Evolutionary conservation across 371 early-diverging fungal genomes (phyloP).

Genomic region (Chytridiales sp.): DNA sequence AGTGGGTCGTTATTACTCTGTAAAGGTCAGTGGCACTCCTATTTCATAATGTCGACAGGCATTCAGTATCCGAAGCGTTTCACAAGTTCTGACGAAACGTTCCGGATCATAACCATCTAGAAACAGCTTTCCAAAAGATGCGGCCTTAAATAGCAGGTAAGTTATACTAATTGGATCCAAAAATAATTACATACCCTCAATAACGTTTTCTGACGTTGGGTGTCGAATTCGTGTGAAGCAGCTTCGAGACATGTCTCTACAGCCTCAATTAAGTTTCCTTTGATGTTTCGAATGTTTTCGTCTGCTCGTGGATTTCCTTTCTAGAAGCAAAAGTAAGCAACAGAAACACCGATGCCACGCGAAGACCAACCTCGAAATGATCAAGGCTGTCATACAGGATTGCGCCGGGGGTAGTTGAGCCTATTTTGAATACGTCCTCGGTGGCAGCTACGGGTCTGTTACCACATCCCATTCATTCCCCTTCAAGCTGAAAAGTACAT

Average conservation of each 20-base stretch:
- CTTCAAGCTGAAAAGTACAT: constrained; percentile 26
- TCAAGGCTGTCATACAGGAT: constrained; percentile 92
- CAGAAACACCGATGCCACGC: background rate
- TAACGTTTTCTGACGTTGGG: constrained; percentile 71
- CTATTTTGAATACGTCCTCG: constrained; percentile 86
- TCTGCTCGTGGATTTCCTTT: constrained; percentile 87
- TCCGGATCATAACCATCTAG: constrained; percentile 80
- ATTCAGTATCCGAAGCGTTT: constrained; percentile 81
- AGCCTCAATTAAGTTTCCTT: constrained; percentile 75
- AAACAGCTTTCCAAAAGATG: constrained; percentile 94
- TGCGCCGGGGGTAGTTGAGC: constrained; percentile 91
- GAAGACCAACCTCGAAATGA: constrained; percentile 68
- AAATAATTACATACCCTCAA: constrained; percentile 55
- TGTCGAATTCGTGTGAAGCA: constrained; percentile 84
- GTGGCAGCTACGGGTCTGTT: no score
- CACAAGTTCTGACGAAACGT: constrained; percentile 85
- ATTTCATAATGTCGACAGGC: constrained; percentile 78
- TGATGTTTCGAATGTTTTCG: constrained; percentile 88
- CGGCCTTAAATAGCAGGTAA: constrained; percentile 60
- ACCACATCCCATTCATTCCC: no score
- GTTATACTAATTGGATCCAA: background rate
- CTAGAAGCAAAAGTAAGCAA: constrained; percentile 36
- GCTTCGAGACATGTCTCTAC: constrained; percentile 92
- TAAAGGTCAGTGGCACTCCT: constrained; percentile 86
- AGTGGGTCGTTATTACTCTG: constrained; percentile 61